These are phyloP conservation scores for Cordyceps cateniannulata DNA, from an alignment of 2,329 filamentous ascomycete genomes.

Conservation along the genomic window DNA sequence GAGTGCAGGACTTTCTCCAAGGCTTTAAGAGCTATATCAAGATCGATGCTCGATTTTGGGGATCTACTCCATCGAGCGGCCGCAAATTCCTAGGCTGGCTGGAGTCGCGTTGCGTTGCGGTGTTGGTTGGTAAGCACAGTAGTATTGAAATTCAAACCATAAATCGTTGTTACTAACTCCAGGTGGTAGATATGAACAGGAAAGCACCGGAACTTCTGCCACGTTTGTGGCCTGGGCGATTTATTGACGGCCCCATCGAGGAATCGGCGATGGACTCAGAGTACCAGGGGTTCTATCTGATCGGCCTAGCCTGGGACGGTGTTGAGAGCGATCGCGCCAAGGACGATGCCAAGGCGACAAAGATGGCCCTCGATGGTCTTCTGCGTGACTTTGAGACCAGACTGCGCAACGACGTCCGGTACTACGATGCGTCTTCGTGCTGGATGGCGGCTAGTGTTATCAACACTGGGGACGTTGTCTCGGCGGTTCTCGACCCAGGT, in stretches of 20 bases:
- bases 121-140: slow-evolving; percentile 47
- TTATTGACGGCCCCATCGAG: slow-evolving; percentile 31
- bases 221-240: slow-evolving; percentile 58
- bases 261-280: slow-evolving; percentile 30
- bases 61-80: slow-evolving; percentile 46
- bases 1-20: slow-evolving; percentile 41
- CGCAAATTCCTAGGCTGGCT: slow-evolving; percentile 56
- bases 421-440: slow-evolving; percentile 41
- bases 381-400: slow-evolving; percentile 43
- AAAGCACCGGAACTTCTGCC: slow-evolving; percentile 44
- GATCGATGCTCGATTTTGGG: slow-evolving; percentile 61
- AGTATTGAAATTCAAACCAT: slow-evolving; percentile 3
- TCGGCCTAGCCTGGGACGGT: slow-evolving; percentile 43
- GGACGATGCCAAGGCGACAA: slow-evolving; percentile 36
- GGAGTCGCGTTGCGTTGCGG: slow-evolving; percentile 50
- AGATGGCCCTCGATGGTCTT: slow-evolving; percentile 36
- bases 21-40: slow-evolving; percentile 50
- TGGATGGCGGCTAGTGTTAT: slow-evolving; percentile 42
- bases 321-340: slow-evolving; percentile 22
- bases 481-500: slow-evolving; percentile 39
- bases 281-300: slow-evolving; percentile 55
- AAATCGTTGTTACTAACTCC: neutral
- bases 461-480: slow-evolving; percentile 31
- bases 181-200: slow-evolving; percentile 42
- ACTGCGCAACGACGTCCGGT: slow-evolving; percentile 37